Conservation (phyloP, 305 asterid species). For the Solanum chacoense region DNA sequence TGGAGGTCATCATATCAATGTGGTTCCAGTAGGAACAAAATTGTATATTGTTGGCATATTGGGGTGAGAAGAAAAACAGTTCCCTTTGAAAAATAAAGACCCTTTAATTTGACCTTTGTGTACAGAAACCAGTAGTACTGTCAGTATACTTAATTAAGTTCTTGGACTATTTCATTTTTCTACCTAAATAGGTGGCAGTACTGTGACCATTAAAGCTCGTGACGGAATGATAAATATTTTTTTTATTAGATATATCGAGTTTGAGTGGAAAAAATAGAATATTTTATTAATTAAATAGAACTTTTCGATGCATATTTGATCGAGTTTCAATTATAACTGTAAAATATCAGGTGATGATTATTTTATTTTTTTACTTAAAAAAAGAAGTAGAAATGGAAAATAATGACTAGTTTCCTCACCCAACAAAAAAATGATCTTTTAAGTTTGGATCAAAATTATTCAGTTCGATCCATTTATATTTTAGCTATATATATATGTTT, state of each 20-base stretch:
- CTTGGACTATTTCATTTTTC: background rate
- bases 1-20: background rate
- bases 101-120: conserved; percentile 9
- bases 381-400: background rate
- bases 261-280: background rate
- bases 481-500: background rate
- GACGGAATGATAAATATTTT: rapidly evolving
- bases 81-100: background rate
- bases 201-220: background rate
- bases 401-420: background rate
- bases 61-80: conserved; percentile 6
- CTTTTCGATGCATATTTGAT: background rate
- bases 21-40: background rate
- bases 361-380: background rate
- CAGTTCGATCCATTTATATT: background rate
- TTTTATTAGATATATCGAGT: background rate
- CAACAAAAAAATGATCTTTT: background rate
- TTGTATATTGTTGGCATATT: conserved; percentile 5
- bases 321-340: background rate
- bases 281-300: background rate
- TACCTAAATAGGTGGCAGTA: background rate
- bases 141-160: background rate
- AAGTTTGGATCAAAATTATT: background rate
- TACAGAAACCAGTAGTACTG: background rate
- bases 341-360: background rate